A percentile compares a stretch with the other conserved stretches of the same genome.
These are phyloP conservation scores for Chrysoporthe austroafricana DNA, from an alignment of 2,329 filamentous ascomycete species.

Conservation along the genomic window DNA sequence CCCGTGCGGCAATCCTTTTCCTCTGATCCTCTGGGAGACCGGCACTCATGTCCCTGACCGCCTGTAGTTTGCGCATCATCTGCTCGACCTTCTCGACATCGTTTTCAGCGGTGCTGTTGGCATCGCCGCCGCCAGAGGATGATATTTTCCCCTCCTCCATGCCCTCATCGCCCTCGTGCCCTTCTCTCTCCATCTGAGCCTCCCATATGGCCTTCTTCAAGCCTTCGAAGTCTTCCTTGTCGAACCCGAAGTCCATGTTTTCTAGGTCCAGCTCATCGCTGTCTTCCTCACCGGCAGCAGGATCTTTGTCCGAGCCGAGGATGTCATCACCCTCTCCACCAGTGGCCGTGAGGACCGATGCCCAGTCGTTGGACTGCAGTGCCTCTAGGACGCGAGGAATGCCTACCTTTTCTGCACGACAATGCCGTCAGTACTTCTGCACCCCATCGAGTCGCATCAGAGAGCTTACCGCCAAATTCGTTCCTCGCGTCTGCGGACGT, in stretches of 20 bases:
- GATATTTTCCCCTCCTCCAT: neutral
- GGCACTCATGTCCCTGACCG: slow-evolving; percentile 61
- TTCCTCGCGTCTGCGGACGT: slow-evolving; percentile 47
- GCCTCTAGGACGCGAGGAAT: slow-evolving; percentile 64
- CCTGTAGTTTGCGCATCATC: slow-evolving; percentile 68
- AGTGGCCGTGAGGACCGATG: slow-evolving; percentile 34
- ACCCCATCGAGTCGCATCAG: neutral
- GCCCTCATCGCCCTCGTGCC: slow-evolving; percentile 22
- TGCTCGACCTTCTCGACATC: slow-evolving; percentile 63
- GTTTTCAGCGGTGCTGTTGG: slow-evolving; percentile 40
- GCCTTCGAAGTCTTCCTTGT: slow-evolving; percentile 56
- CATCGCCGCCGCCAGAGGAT: slow-evolving; percentile 25
- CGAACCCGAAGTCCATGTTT: slow-evolving; percentile 56
- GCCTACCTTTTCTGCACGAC: slow-evolving; percentile 57
- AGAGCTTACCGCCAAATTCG: slow-evolving; percentile 60
- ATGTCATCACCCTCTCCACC: slow-evolving; percentile 39
- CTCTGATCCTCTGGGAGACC: slow-evolving; percentile 64
- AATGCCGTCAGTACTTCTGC: neutral
- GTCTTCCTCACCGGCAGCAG: slow-evolving; percentile 28
- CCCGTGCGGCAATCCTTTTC: slow-evolving; percentile 62
- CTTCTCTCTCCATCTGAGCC: slow-evolving; percentile 37
- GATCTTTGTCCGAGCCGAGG: slow-evolving; percentile 26
- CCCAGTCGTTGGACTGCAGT: slow-evolving; percentile 70
- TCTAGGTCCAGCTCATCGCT: slow-evolving; percentile 48
- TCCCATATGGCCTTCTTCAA: slow-evolving; percentile 57